phyloP scores from a whole-genome alignment of 768 basidiomycete species.

The Crucibulum laeve region DNA sequence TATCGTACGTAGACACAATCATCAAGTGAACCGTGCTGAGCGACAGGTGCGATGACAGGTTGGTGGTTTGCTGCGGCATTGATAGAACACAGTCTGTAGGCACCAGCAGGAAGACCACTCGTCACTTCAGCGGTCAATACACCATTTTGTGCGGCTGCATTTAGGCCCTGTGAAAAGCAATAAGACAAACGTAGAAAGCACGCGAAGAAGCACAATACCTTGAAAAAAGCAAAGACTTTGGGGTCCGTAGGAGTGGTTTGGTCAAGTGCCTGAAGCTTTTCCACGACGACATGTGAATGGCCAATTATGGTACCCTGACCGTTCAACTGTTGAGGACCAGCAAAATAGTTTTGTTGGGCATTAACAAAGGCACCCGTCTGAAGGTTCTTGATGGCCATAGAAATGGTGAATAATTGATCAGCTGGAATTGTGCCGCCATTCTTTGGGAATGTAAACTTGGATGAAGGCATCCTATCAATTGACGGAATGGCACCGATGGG shows the following conservation, averaged over 20 bases:
- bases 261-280: constrained; percentile 33
- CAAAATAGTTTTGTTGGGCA: constrained; percentile 40
- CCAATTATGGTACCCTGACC: constrained; percentile 41
- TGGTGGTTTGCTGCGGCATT: constrained; percentile 56
- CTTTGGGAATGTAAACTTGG: constrained; percentile 37
- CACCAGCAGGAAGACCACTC: constrained; percentile 51
- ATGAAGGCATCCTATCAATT: constrained; percentile 35
- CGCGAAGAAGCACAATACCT: constrained; percentile 12
- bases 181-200: background rate
- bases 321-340: constrained; percentile 49
- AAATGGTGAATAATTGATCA: constrained; percentile 41
- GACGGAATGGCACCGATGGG: constrained; percentile 50
- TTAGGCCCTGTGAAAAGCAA: constrained; percentile 28
- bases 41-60: constrained; percentile 52
- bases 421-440: constrained; percentile 37
- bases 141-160: constrained; percentile 40
- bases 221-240: constrained; percentile 50
- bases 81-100: constrained; percentile 58
- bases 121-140: constrained; percentile 46
- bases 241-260: constrained; percentile 41
- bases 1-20: constrained; percentile 54
- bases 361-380: constrained; percentile 48
- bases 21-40: constrained; percentile 57
- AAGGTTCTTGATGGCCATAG: constrained; percentile 34
- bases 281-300: constrained; percentile 52